Base-by-base conservation (phyloP, 208 protist species). In the Tritrichomonas foetus region DNA sequence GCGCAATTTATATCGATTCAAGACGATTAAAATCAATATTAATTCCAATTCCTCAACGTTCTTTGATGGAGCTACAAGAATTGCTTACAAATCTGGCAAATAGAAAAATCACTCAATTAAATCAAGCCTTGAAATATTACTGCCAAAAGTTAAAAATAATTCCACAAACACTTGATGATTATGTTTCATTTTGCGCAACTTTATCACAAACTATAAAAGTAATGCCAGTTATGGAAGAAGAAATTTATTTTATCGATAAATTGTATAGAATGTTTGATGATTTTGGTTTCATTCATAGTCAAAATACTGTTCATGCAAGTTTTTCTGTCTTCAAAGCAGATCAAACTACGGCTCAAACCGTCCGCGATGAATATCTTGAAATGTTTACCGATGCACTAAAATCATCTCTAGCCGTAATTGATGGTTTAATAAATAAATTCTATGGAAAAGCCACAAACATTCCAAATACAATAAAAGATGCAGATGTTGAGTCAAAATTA, bases 181-280 rank as follows among this genome's bases (percentile, higher is more conserved):
- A 53, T 49, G 47, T 89, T 30, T 41, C 33, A 57, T 89, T 89
- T 49, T 89, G 78, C 30, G 47, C 33, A 39, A 33, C 57, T 36
- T 53, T 49, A 39, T 20, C 53, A 8, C 53, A 89, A 39, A 53
- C 41, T 14, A 27, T 33, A 57, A 20, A 53, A 27, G 27, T 89
- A 11, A 27, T 33, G 41, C 78, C 78, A 61, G 33, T 39, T 14
- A 44, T 89, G 53, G 8, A 53, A 61, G 0, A 20, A 61, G 78
- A 89, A 57, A 47, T 89, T 61, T 25, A 89, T 25, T 89, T 89
- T 30, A 47, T 89, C 36, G 78, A 57, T 89, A 16, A 89, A 82
- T 50, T 44, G 16, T 50, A 50, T 14, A 50, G 30, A 47, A 50
- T 82, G 50, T 82, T 82, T 25, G 74, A 82, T 82, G 74, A 82